Percentiles rank a stretch among this genome's conserved stretches.
phyloP scores from a whole-genome alignment of 139 green algal genomes.

The Diplosphaera chodatii region DNA sequence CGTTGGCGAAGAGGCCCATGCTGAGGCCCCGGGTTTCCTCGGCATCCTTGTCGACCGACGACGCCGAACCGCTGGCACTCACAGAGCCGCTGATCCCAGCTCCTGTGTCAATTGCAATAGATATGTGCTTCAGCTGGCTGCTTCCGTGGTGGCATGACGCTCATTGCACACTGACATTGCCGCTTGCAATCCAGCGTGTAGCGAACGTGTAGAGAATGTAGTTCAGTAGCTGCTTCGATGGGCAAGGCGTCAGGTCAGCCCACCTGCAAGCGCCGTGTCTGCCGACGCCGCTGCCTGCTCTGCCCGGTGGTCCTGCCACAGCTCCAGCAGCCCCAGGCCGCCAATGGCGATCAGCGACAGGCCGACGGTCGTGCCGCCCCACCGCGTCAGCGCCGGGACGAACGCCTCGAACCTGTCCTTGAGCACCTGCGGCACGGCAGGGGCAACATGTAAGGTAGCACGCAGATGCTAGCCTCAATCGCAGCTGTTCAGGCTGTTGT shows the following conservation, averaged over 20 bases:
- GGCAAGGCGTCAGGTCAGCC: too few relatives aligned
- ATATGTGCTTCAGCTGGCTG: too few relatives aligned
- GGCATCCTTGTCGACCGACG: conserved; percentile 2
- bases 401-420: conserved; percentile 56
- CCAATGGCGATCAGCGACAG: conserved; percentile 92
- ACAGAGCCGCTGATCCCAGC: neutral
- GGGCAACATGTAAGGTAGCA: too few relatives aligned
- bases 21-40: conserved; percentile 33
- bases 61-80: neutral
- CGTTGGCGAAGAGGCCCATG: conserved; percentile 80
- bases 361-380: conserved; percentile 73
- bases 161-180: too few relatives aligned
- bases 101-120: too few relatives aligned
- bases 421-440: conserved; percentile 28
- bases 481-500: too few relatives aligned
- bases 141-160: too few relatives aligned
- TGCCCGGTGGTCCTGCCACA: neutral
- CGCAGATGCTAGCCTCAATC: too few relatives aligned
- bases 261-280: conserved; percentile 10
- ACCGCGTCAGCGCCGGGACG: conserved; percentile 68
- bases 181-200: too few relatives aligned
- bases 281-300: neutral
- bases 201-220: too few relatives aligned
- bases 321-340: conserved; percentile 81
- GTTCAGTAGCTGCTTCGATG: too few relatives aligned